These are phyloP conservation scores for Pelargonium fulgidum DNA, from an alignment of 441 rosid genomes.

Conservation along the genomic window DNA sequence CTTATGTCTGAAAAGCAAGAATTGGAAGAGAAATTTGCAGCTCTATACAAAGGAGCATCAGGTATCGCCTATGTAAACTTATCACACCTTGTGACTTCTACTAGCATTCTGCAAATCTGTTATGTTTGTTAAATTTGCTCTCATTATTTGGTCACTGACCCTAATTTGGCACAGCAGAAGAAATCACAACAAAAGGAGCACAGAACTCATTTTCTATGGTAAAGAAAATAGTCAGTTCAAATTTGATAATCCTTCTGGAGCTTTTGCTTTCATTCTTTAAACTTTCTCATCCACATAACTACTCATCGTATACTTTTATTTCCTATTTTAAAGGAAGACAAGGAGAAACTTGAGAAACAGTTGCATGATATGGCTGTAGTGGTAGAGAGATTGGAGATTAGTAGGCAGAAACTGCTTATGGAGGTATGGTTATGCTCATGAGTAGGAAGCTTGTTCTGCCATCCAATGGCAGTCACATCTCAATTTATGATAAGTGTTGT, in stretches of 20 bases:
- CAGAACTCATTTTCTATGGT: constrained; percentile 57
- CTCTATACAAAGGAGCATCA: constrained; percentile 36
- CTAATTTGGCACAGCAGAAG: constrained; percentile 40
- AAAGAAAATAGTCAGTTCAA: constrained; percentile 20
- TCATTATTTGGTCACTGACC: constrained; percentile 23
- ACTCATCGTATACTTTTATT: not conserved
- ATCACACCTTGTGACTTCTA: not conserved
- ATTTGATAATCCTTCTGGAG: constrained; percentile 7
- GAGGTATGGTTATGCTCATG: constrained; percentile 46
- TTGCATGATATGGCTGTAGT: constrained; percentile 94
- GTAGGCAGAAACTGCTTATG: constrained; percentile 88
- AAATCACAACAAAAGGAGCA: constrained; percentile 33
- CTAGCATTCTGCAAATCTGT: not conserved
- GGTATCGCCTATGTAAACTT: constrained; percentile 30
- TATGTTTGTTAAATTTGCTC: not conserved
- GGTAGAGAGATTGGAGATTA: constrained; percentile 82
- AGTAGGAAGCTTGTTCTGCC: not conserved
- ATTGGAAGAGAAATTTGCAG: constrained; percentile 57
- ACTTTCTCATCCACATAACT: constrained; percentile 13
- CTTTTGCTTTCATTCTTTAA: no score
- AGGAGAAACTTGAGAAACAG: constrained; percentile 81
- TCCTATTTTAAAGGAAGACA: constrained; percentile 56
- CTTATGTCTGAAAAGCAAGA: constrained; percentile 68
- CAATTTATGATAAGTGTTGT: not conserved
- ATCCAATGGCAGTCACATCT: not conserved